These are phyloP conservation scores for Mucor saturninus DNA, from an alignment of 371 early-diverging fungal species.

Conservation along the genomic window DNA sequence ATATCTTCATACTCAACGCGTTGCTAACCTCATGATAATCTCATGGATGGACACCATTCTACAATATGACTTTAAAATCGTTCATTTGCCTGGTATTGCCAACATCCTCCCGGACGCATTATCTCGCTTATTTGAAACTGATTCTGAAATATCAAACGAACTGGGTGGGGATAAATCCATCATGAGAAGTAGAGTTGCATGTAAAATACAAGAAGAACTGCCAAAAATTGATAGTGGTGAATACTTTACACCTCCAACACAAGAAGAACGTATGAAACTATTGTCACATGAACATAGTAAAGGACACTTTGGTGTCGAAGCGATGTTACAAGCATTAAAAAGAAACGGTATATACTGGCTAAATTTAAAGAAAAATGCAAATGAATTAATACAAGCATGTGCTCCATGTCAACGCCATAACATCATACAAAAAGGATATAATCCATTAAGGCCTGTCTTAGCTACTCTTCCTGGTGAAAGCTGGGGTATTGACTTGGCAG, in stretches of 20 bases:
- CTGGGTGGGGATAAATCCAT: too few species aligned
- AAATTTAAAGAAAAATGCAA: constrained; percentile 22
- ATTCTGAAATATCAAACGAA: not conserved
- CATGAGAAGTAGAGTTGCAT: constrained; percentile 3
- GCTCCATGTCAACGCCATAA: constrained; percentile 15
- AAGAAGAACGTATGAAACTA: not conserved
- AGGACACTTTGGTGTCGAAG: not conserved
- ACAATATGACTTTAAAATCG: too few species aligned
- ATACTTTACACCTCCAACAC: not conserved
- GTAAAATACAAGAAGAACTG: not conserved
- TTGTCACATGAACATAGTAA: not conserved
- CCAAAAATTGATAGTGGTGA: constrained; percentile 3
- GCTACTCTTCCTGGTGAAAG: constrained; percentile 15
- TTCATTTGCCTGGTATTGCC: constrained; percentile 9
- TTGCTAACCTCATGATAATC: too few species aligned
- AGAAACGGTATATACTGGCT: constrained; percentile 22
- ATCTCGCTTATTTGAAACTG: constrained; percentile 21
- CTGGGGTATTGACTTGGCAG: constrained; percentile 19
- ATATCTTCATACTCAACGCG: constrained; percentile 25
- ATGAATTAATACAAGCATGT: constrained; percentile 19
- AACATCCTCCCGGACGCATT: constrained; percentile 26
- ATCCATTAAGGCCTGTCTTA: constrained; percentile 11
- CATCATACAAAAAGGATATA: too few species aligned
- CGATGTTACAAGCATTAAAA: not conserved
- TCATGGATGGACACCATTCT: too few species aligned